Percentiles rank a stretch among this genome's conserved stretches.
phyloP scores from a whole-genome alignment of 352 stramenopile species.

The Peronospora belbahrii region DNA sequence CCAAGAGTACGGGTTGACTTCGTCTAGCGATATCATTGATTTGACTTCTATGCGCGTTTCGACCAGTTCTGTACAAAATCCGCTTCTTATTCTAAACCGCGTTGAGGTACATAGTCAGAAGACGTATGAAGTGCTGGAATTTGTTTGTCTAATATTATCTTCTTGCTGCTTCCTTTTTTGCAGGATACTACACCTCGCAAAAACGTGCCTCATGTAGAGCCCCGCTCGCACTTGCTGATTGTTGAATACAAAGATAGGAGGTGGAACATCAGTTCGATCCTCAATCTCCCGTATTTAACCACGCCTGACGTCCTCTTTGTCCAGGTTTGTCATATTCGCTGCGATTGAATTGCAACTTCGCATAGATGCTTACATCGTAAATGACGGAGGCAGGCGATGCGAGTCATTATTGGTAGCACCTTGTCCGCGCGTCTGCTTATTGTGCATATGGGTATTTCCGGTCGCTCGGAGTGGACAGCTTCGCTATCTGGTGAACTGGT shows the following conservation, averaged over 20 bases:
- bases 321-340: conserved; percentile 23
- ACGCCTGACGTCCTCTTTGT: conserved; percentile 34
- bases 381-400: conserved; percentile 21
- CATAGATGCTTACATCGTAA: neutral
- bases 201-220: conserved; percentile 1
- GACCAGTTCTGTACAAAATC: conserved; percentile 19
- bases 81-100: conserved; percentile 30
- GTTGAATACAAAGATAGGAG: conserved; percentile 9
- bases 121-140: neutral
- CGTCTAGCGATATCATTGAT: conserved; percentile 23
- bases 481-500: conserved; percentile 40
- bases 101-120: conserved; percentile 8
- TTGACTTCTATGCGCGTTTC: conserved; percentile 34
- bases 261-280: conserved; percentile 18
- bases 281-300: conserved; percentile 25
- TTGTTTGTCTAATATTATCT: conserved; percentile 3
- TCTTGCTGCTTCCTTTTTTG: neutral
- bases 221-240: conserved; percentile 24
- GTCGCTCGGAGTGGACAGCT: conserved; percentile 24
- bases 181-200: conserved; percentile 3
- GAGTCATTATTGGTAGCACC: conserved; percentile 35
- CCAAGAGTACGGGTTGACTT: conserved; percentile 1
- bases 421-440: conserved; percentile 31
- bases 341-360: neutral
- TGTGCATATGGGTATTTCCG: conserved; percentile 26